Evolutionary conservation across 164 flowering plant genomes (phyloP), one percentile per base, ranked within the genome.

Genomic region (Magnolia kwangsiensis): DNA sequence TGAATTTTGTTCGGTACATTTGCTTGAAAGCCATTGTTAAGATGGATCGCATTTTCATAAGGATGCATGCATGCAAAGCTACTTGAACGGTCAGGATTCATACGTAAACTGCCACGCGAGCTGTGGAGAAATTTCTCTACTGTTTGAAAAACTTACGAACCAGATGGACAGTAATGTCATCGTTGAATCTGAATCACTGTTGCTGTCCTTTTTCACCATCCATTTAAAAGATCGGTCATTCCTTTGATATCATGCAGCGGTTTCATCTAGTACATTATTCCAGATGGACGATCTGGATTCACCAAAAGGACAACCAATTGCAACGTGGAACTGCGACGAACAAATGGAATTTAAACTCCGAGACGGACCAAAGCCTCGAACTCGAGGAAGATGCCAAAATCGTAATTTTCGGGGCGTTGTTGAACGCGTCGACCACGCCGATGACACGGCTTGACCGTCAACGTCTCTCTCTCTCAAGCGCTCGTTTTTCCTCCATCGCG

Each of bases 371-470:
- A 10, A 10, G 61, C 18, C 61, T 55, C 61, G 23, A 21, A 18
- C 1, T 68, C 20, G 29, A 73, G 45, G 70, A 66, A 75, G 64
- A 51, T 67, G 71, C 77, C 64, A 51, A 75, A 75, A 67, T 66
- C 63, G 63, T n/a, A 66, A 69, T 76, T 76, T 71, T 76, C 49
- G 74, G 69, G 69, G 69, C 49, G 58, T 23, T 27, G 23, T 66
- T 63, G 29, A 55, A 63, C 76, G 76, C 80, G 73, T 78, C 69
- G 65, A 64, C 21, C 63, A 50, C 79, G 72, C 29, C 19, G 14
- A 78, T 58, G 81, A 81, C 83, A 81, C 81, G 83, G 79, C 77
- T 76, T 76, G 79, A 81, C 83, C 81, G 81, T 78, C 81, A 73
- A 76, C 69, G 58, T 72, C 70, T 7, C 19, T 14, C 50, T 6